Conservation (phyloP, 2,329 filamentous ascomycete species). For the Piedraia hortae region DNA sequence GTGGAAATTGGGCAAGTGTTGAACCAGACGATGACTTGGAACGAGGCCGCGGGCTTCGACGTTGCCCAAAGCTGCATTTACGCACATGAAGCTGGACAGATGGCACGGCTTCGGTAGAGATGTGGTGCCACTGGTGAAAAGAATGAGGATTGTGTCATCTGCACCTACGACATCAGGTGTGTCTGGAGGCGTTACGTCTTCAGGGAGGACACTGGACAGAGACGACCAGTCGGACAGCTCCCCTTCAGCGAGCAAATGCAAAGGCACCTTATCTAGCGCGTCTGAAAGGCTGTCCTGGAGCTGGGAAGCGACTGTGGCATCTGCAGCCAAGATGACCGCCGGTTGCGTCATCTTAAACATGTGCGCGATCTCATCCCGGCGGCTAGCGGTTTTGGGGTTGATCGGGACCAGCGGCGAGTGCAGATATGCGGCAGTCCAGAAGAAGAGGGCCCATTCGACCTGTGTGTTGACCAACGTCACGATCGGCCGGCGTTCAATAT, state of each 20-base stretch:
- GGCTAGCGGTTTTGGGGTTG: constrained; percentile 9
- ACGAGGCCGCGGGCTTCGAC: constrained; percentile 72
- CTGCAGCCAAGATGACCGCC: constrained; percentile 7
- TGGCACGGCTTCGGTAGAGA: constrained; percentile 69
- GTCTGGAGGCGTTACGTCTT: constrained; percentile 10
- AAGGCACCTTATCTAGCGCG: too few species aligned
- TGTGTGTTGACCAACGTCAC: constrained; percentile 11
- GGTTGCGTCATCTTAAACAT: constrained; percentile 10
- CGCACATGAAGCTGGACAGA: constrained; percentile 55
- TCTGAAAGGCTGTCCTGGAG: constrained; percentile 8
- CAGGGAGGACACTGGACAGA: constrained; percentile 9
- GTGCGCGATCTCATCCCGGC: constrained; percentile 10
- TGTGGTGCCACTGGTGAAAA: constrained; percentile 93
- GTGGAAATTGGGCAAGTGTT: constrained; percentile 27
- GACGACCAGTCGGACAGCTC: constrained; percentile 6
- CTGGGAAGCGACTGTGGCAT: constrained; percentile 7
- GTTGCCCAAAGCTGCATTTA: constrained; percentile 74
- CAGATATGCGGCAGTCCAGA: constrained; percentile 11
- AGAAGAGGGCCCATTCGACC: constrained; percentile 12
- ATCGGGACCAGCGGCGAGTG: constrained; percentile 11
- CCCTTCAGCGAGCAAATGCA: constrained; percentile 7
- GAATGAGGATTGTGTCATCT: constrained; percentile 71
- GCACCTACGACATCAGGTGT: constrained; percentile 9
- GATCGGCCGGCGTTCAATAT: constrained; percentile 10
- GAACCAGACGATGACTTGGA: too few species aligned